Evolutionary conservation across 2,329 filamentous ascomycete genomes (phyloP), one percentile per base, ranked within the genome.

Genomic region (Tolypocladium sp.): DNA sequence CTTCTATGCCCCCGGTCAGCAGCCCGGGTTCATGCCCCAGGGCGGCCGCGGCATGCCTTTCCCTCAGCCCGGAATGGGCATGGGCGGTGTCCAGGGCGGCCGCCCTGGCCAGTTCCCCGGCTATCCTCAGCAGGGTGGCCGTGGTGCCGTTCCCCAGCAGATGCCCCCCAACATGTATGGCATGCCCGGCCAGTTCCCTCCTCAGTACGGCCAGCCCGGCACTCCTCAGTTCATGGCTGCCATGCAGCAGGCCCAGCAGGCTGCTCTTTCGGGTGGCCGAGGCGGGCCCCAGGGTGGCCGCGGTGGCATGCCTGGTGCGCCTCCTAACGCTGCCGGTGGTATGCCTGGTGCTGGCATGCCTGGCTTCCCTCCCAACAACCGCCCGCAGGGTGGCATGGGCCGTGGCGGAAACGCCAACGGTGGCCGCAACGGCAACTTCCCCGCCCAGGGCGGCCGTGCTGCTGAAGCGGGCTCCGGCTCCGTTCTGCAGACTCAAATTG

Each of bases 111-210:
- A 94, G 73, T 96, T 92, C 82, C 86, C 90, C 63, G 87, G 84
- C 58, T 94, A 93, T 78, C 88, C 85, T 69, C 91, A 94, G 75
- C 89, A 91, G 76, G 91, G 89, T 67, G 92, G 92, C 65, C 92
- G 93, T 74, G 92, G 92, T 65, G 91, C 87, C 65, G 88, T 90
- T 67, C 89, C 89, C 67, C 92, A 94, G 77, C 90, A 92, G 78
- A 84, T 97, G 65, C 91, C 91, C 61, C 90, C 91, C 63, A 90
- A 88, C 79, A 88, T 92, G 79, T 97, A 95, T 76, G 86, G 84
- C 65, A 82, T 94, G 70, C 88, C 89, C 57, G 84, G 85, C 63
- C 89, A 92, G 76, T 91, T 90, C 79, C 90, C 91, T 69, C 88
- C 88, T 61, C 86, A 85, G 66, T 94, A 90, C 74, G 88, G 83